These are phyloP conservation scores for Penicillium parvum DNA, from an alignment of 495 filamentous ascomycete species.

Conservation along the genomic window DNA sequence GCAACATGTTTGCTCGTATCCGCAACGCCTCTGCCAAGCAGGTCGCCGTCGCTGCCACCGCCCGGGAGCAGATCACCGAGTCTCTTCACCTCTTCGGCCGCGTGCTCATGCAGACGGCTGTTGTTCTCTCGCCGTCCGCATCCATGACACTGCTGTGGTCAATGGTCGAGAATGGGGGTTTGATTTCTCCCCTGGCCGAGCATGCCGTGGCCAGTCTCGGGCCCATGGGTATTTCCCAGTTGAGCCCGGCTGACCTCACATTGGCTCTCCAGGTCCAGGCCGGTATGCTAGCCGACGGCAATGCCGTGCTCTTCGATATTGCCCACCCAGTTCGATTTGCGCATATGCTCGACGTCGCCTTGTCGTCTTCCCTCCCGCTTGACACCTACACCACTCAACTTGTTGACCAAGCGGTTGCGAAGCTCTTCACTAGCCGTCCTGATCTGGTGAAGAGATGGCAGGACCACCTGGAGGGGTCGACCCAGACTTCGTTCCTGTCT, in stretches of 20 bases:
- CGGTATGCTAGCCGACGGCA: conserved; percentile 50
- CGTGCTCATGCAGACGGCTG: conserved; percentile 45
- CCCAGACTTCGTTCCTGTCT: conserved; percentile 29
- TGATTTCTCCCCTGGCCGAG: conserved; percentile 57
- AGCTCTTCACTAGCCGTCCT: conserved; percentile 46
- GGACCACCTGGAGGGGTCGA: conserved; percentile 44
- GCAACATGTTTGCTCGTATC: conserved; percentile 78
- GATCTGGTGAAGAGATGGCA: conserved; percentile 59
- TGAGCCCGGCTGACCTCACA: conserved; percentile 53
- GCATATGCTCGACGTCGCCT: conserved; percentile 54
- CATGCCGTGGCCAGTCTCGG: conserved; percentile 59
- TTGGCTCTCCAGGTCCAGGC: conserved; percentile 62
- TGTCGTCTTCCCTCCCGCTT: conserved; percentile 45
- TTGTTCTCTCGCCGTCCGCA: conserved; percentile 48
- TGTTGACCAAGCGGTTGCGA: conserved; percentile 54
- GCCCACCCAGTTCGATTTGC: conserved; percentile 57
- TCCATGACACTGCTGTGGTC: conserved; percentile 61
- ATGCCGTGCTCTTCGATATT: conserved; percentile 43
- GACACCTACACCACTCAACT: conserved; percentile 48
- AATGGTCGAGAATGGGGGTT: conserved; percentile 69
- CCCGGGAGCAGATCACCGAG: conserved; percentile 81
- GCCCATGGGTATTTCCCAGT: conserved; percentile 52
- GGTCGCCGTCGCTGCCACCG: conserved; percentile 24
- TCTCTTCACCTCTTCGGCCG: conserved; percentile 70
- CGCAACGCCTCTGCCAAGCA: conserved; percentile 47